phyloP scores from a whole-genome alignment of 2,329 filamentous ascomycete genomes.

The Colletotrichum scovillei region DNA sequence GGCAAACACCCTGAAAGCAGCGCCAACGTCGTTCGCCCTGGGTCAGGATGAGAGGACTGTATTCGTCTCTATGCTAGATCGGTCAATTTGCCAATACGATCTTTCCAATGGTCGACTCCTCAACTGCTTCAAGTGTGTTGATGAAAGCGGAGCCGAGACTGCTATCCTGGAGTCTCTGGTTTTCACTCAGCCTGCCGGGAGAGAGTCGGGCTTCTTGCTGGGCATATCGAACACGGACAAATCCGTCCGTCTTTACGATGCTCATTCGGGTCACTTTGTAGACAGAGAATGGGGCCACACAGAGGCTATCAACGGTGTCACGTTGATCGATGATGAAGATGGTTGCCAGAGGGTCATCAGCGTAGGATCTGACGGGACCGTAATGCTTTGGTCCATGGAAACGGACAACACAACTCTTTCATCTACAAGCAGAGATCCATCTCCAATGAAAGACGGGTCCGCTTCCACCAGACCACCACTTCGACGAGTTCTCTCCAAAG shows the following conservation, averaged over 20 bases:
- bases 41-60: constrained; percentile 69
- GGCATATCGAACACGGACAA: constrained; percentile 97
- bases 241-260: constrained; percentile 90
- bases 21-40: constrained; percentile 85
- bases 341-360: constrained; percentile 73
- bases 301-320: constrained; percentile 88
- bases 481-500: constrained; percentile 86
- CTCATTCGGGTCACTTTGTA: constrained; percentile 79
- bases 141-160: constrained; percentile 82
- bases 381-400: constrained; percentile 81
- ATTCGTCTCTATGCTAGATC: constrained; percentile 70
- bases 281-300: constrained; percentile 96
- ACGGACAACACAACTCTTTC: constrained; percentile 56
- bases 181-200: constrained; percentile 66
- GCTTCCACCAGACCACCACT: constrained; percentile 77
- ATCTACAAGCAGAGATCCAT: constrained; percentile 62
- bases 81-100: constrained; percentile 70
- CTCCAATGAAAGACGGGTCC: constrained; percentile 61
- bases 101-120: constrained; percentile 76
- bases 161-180: constrained; percentile 85
- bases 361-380: constrained; percentile 82
- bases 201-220: constrained; percentile 74
- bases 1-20: constrained; percentile 85
- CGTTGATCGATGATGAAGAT: constrained; percentile 72
- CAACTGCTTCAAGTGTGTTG: constrained; percentile 83